These are phyloP conservation scores for Sugiyamaella grinbergsii DNA, from an alignment of 1,139 yeast genomes.

Conservation along the genomic window DNA sequence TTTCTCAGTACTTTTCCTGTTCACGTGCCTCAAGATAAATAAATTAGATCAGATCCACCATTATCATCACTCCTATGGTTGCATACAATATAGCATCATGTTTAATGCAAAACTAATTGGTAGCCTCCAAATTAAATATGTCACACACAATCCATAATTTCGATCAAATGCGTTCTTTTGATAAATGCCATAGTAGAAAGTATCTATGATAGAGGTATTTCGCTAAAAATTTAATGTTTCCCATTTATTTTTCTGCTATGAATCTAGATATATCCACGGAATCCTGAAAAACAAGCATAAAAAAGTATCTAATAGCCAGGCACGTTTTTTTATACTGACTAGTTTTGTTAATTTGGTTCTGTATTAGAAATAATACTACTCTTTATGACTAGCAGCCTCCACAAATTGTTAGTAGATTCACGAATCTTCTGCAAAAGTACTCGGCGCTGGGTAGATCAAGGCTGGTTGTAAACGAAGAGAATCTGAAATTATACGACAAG, in stretches of 20 bases:
- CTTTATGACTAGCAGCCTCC: not conserved
- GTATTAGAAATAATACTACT: not conserved
- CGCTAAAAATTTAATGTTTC: not conserved
- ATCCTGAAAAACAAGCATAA: constrained; percentile 5
- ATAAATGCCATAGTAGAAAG: not conserved
- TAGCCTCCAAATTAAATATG: not conserved
- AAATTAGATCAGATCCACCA: too few relatives aligned
- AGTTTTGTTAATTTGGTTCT: not conserved
- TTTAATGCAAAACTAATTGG: constrained; percentile 3
- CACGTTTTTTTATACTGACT: not conserved
- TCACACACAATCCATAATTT: not conserved
- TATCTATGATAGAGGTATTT: not conserved
- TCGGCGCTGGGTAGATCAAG: constrained; percentile 6
- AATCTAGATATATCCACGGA: constrained; percentile 8
- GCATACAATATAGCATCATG: constrained; percentile 6
- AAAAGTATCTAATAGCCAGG: not conserved
- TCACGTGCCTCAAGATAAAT: too few relatives aligned
- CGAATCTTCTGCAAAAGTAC: constrained; percentile 9
- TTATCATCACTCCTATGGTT: too few relatives aligned
- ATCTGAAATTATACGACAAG: too few relatives aligned
- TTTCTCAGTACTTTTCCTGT: too few relatives aligned
- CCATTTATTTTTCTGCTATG: not conserved
- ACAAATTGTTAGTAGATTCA: constrained; percentile 4
- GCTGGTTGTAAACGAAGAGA: constrained; percentile 1
- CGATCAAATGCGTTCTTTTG: not conserved